phyloP scores from a whole-genome alignment of 192 early-diverging fungal species.

The Rhizoclosmatium sp. region DNA sequence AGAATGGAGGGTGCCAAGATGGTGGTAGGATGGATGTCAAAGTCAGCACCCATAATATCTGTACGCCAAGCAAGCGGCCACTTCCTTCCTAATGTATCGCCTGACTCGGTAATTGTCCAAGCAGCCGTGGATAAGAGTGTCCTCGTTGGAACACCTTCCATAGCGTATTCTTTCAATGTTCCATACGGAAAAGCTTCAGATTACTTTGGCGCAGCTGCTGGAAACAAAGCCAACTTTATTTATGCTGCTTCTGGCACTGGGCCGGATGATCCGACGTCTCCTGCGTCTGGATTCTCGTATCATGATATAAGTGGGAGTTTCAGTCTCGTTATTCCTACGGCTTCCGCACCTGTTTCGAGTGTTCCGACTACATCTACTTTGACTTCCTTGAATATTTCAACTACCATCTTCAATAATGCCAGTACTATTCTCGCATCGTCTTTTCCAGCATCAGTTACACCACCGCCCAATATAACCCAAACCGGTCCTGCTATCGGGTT shows the following conservation, averaged over 20 bases:
- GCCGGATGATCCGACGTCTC: not conserved
- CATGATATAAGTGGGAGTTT: not conserved
- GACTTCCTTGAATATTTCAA: not conserved
- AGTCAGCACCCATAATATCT: not conserved
- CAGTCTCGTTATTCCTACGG: not conserved
- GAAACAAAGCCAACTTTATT: not conserved
- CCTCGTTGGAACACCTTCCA: not conserved
- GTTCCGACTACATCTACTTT: not conserved
- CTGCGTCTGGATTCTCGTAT: not conserved
- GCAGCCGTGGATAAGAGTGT: not conserved
- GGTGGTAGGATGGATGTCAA: slow-evolving; percentile 12
- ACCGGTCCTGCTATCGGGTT: not conserved
- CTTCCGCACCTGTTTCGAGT: not conserved
- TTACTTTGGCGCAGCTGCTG: not conserved
- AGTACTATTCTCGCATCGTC: not conserved
- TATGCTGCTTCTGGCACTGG: not conserved
- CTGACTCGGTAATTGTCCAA: not conserved
- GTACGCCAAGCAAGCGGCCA: not conserved
- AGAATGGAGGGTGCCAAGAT: not conserved
- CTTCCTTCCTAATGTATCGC: not conserved
- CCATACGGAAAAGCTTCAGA: not conserved
- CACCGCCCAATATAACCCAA: too few species aligned
- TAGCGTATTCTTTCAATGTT: not conserved
- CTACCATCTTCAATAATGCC: not conserved
- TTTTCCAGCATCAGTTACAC: not conserved